These are phyloP conservation scores for Sphaerulina vaccinii DNA, from an alignment of 2,329 filamentous ascomycete genomes.

Conservation along the genomic window DNA sequence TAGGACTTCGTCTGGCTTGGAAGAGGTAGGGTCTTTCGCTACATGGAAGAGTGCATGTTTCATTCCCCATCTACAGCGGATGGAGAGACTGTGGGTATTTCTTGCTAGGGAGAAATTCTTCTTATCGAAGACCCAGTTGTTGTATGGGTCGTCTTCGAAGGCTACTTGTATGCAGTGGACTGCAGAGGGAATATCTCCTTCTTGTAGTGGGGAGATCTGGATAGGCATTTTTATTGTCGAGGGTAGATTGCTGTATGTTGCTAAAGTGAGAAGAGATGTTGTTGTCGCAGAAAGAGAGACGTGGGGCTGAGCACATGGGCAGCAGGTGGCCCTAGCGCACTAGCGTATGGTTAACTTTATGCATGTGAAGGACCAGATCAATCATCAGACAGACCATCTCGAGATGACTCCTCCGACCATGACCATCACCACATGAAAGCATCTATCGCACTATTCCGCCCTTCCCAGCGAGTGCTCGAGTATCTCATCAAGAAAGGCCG, in stretches of 20 bases:
- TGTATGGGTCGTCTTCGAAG: conserved; percentile 67
- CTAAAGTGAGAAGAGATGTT: too few species aligned
- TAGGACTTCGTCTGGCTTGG: conserved; percentile 52
- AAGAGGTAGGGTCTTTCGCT: conserved; percentile 55
- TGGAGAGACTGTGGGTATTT: conserved; percentile 62
- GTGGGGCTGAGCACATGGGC: too few species aligned
- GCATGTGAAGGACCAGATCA: neutral
- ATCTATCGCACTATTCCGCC: conserved; percentile 24
- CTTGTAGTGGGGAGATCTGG: conserved; percentile 55
- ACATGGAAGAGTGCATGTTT: conserved; percentile 68
- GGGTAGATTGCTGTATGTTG: neutral
- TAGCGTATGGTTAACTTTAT: conserved; percentile 1
- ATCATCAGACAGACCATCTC: too few species aligned
- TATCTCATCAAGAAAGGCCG: conserved; percentile 51
- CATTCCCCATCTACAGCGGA: conserved; percentile 70
- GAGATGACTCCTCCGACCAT: neutral
- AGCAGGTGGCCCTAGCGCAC: too few species aligned
- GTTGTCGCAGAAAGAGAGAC: too few species aligned
- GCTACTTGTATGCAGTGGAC: conserved; percentile 65
- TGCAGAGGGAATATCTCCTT: conserved; percentile 62
- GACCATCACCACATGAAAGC: conserved; percentile 15
- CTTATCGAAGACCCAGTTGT: conserved; percentile 61
- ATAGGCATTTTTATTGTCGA: conserved; percentile 42
- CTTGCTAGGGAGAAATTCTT: conserved; percentile 54
- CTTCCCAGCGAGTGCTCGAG: conserved; percentile 53